Base-by-base conservation (phyloP, 768 basidiomycete genomes). In the Russula earlei region DNA sequence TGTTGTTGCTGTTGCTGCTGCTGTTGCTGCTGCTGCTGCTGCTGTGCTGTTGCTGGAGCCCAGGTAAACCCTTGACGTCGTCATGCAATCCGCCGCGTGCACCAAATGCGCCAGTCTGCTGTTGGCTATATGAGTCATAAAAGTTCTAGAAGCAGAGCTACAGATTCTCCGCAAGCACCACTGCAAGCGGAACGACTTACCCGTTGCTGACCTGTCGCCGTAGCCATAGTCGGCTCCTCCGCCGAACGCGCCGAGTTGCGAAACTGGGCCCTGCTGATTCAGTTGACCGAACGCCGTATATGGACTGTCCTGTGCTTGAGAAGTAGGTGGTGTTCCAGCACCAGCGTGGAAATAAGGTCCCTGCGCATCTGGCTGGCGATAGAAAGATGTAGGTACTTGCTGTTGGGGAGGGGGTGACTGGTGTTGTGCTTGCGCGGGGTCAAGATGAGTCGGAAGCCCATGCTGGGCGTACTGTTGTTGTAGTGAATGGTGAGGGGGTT, bases 11-110 rank as follows among this genome's bases (percentile, higher is more conserved):
- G 83, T 0, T 80, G 76, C 2, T 77, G 70, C 56, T 82, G 83
- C 1, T 77, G 68, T 41, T 67, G 74, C 0, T 70, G 60, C 60
- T 81, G 79, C n/a, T n/a, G n/a, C n/a, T n/a, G n/a, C 56, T 82
- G 83, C 1, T 77, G 68, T 41, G 60, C 60, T 81, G 79, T 56
- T 76, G 79, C 62, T 84, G 84, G 31, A 77, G 71, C 11, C 76
- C 73, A 8, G 84, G 77, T 36, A 87, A 72, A 40, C 80, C 80
- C 67, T 90, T 90, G 61, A 83, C 76, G 49, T 91, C 88, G 37
- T 91, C 88, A 45, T 88, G 87, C 8, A 89, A 74, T 22, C 77
- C 77, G 58, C 76, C 81, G 19, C 88, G 78, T 55, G 77, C 79
- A 33, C 78, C 77, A 60, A 90, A 91, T 73, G 77, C 41, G 76